Conservation (phyloP, 2,329 filamentous ascomycete species). For the Venturia carpophila region DNA sequence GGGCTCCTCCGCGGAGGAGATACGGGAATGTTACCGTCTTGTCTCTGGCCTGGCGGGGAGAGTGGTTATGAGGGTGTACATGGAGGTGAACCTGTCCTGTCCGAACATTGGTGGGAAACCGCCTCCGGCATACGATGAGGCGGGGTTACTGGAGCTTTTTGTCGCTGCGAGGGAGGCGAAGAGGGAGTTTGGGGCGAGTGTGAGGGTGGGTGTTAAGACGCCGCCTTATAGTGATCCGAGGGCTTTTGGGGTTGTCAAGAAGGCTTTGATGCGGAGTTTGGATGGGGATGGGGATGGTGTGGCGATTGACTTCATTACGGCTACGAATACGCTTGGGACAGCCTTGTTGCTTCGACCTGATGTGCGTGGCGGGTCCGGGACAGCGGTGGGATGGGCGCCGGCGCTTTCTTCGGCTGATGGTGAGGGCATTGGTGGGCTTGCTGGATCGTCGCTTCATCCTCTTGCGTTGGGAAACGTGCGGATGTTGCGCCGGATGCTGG, state of each 20-base stretch:
- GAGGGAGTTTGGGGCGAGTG: constrained; percentile 19
- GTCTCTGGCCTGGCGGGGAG: constrained; percentile 34
- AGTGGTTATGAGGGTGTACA: constrained; percentile 46
- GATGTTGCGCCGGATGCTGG: constrained; percentile 55
- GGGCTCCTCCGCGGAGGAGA: constrained; percentile 49
- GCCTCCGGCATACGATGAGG: constrained; percentile 60
- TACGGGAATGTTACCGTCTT: constrained; percentile 48
- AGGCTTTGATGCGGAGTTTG: constrained; percentile 38
- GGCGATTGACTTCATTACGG: constrained; percentile 55
- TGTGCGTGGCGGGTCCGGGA: no score
- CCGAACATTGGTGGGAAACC: constrained; percentile 64
- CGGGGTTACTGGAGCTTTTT: constrained; percentile 49
- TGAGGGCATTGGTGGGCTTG: constrained; percentile 60
- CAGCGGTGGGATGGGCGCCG: constrained; percentile 21
- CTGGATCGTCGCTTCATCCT: constrained; percentile 63
- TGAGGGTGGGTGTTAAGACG: constrained; percentile 60
- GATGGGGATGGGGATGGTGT: constrained; percentile 20
- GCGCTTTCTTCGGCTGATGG: constrained; percentile 46
- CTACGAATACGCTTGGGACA: constrained; percentile 66
- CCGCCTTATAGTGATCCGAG: constrained; percentile 66
- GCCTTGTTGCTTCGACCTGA: constrained; percentile 49
- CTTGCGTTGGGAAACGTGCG: constrained; percentile 67
- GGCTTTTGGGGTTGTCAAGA: constrained; percentile 53
- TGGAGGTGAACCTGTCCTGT: constrained; percentile 73
- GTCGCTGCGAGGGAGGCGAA: constrained; percentile 32